Evolutionary conservation across 108 stramenopile genomes (phyloP), one percentile per base, ranked within the genome.

Genomic region (Skeletonema marinoi): DNA sequence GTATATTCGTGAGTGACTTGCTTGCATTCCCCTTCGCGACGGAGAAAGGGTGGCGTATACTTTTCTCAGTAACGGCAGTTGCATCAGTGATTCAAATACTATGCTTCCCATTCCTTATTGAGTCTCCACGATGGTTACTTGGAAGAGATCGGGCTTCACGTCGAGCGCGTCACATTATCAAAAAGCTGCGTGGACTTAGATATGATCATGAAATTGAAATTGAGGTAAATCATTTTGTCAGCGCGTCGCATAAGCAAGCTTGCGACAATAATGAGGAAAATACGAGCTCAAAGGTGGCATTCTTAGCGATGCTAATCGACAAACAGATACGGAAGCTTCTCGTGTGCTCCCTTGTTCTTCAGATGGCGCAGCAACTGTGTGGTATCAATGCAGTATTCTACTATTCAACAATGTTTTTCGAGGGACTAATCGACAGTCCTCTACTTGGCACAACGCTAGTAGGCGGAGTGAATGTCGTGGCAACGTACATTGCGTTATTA

Each of bases 381-480:
- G 99, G 99, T 46, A 98, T 99, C 86, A 98, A 99, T 83, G 99
- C 98, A 6, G 96, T 99, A 63, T 99, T 99, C 81, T 98, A 96
- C 87, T 99, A 98, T 88, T 98, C 97, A 11, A 96, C 92, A 21
- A 84, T 90, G 31, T 98, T 99, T 86, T 97, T 98, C 73, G 93
- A 96, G 29, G 97, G 96, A 31, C 87, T 96, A 62, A 92, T 97
- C 39, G 90, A 88, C 74, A 85, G 96, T 87, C 97, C 97, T 29
- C 79, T 96, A 54, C 83, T 97, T 9, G 97, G 94, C 48, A 97
- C 97, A 29, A 92, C 90, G n/a, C 84, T 98, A 60, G 93, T 96
- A 14, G 97, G 92, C 58, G 90, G 78, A 16, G 90, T 99, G 29
- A 99, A 98, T 80, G 97, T 98, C 8, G 21, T 94, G 9, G 99